Base-by-base conservation (phyloP, 768 basidiomycete genomes). In the Suillus bovinus region DNA sequence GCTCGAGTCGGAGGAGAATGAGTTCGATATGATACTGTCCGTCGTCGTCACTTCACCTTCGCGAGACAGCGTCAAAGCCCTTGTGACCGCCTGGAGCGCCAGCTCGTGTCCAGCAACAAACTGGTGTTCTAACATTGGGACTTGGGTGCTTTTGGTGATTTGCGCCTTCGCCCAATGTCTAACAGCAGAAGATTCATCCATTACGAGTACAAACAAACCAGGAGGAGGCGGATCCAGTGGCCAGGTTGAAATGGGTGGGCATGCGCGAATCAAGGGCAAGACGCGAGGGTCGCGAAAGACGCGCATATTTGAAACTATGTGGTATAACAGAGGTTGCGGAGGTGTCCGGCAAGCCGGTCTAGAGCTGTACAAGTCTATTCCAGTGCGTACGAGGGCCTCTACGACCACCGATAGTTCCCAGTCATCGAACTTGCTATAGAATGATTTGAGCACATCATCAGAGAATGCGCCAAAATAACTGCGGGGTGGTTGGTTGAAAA, bases 401-500 rank as follows among this genome's bases (percentile, higher is more conserved):
- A 87, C 69, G 5, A 90, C 81, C 29, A 82, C 69, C 11, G 72
- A 64, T 4, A 84, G 73, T 68, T 94, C 89, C 87, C 90, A 94
- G 38, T 76, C 72, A 60, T 89, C 85, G 52, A 93, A 86, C 27
- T 73, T 82, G 20, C 66, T 65, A 69, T 86, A 90, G 72, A 96
- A 95, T 39, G 72, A 74, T 22, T 76, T 72, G 57, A 90, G 70
- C 41, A 83, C 74, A 22, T 78, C 70, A 1, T 79, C 77, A 1
- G 78, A 68, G 71, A 89, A 94, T 3, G 86, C 86, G 16, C 84
- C 86, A 67, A 95, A 87, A 72, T 90, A 95, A 60, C 93, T 95
- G 64, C 31, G 62, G 38, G 64, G 56, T 33, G 61, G 67, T 61
- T 62, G 62, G 61, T 69, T 31, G 31, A 52, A 62, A 70, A 66